phyloP scores from a whole-genome alignment of 371 early-diverging fungal species.

The Haplosporangium sp. region DNA sequence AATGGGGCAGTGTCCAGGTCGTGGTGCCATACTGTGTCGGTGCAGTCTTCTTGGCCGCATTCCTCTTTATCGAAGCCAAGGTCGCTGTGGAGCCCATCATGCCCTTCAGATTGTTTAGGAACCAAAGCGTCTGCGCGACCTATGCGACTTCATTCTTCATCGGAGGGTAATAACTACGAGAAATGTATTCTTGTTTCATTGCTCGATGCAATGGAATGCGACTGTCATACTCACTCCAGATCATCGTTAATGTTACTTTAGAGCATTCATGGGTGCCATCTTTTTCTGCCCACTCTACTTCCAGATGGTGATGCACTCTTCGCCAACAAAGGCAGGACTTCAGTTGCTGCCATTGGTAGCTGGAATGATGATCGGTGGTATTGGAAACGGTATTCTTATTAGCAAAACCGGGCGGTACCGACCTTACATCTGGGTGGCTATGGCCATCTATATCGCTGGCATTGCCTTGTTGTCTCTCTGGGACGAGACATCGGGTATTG shows the following conservation, averaged over 20 bases:
- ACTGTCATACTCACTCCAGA: not conserved
- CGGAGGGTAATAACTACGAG: constrained; percentile 58
- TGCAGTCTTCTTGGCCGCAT: constrained; percentile 52
- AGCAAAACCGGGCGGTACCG: constrained; percentile 62
- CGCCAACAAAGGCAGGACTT: constrained; percentile 68
- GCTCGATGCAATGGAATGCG: not conserved
- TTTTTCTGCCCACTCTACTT: constrained; percentile 69
- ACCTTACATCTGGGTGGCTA: constrained; percentile 49
- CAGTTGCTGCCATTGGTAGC: constrained; percentile 62
- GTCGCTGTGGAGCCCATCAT: constrained; percentile 67
- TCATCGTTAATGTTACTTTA: constrained; percentile 6
- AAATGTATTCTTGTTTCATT: not conserved
- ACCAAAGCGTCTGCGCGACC: constrained; percentile 59
- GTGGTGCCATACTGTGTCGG: constrained; percentile 68
- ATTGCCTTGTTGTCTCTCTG: constrained; percentile 52
- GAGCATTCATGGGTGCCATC: constrained; percentile 59
- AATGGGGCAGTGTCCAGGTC: constrained; percentile 72
- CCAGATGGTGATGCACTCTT: constrained; percentile 55
- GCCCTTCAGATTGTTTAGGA: constrained; percentile 66
- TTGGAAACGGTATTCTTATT: constrained; percentile 57
- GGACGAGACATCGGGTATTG: constrained; percentile 26
- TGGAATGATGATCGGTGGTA: constrained; percentile 55
- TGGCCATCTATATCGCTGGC: constrained; percentile 57
- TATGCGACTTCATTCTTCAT: constrained; percentile 64
- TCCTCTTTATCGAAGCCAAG: constrained; percentile 61